A percentile compares a stretch with the other conserved stretches of the same genome.
phyloP scores from a whole-genome alignment of 257 asterid species.

The Ilex asprella region DNA sequence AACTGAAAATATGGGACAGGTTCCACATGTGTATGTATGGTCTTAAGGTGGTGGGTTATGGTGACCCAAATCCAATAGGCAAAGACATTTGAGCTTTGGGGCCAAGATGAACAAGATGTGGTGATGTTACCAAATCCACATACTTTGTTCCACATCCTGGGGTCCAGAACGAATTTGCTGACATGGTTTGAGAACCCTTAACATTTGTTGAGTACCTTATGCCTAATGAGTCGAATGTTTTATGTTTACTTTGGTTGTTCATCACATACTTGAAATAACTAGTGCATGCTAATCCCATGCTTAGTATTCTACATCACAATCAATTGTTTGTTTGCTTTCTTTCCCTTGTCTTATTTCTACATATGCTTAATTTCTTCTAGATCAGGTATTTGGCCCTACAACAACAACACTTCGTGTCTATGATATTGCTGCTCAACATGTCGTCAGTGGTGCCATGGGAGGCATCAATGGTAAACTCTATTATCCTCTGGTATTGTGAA shows the following conservation, averaged over 20 bases:
- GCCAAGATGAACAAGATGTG: too few relatives aligned
- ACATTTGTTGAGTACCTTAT: neutral
- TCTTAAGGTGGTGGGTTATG: too few relatives aligned
- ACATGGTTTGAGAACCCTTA: too few relatives aligned
- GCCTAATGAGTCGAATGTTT: neutral
- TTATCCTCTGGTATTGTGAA: conserved; percentile 3
- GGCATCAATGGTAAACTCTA: conserved; percentile 73
- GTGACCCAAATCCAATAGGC: too few relatives aligned
- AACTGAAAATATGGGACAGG: too few relatives aligned
- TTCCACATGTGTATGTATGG: too few relatives aligned
- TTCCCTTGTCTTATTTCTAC: neutral
- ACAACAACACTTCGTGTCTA: conserved; percentile 97
- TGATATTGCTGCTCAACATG: conserved; percentile 92
- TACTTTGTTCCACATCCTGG: too few relatives aligned
- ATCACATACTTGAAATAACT: too few relatives aligned
- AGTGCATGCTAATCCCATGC: neutral
- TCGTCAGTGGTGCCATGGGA: conserved; percentile 88
- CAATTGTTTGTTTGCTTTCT: neutral
- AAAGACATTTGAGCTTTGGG: too few relatives aligned
- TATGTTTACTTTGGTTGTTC: neutral
- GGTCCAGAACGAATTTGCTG: too few relatives aligned
- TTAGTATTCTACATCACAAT: conserved; percentile 3
- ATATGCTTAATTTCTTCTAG: conserved; percentile 33
- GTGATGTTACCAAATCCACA: too few relatives aligned
- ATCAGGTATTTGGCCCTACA: conserved; percentile 97